phyloP scores from a whole-genome alignment of 2,329 filamentous ascomycete species.

The Claviceps paspali region DNA sequence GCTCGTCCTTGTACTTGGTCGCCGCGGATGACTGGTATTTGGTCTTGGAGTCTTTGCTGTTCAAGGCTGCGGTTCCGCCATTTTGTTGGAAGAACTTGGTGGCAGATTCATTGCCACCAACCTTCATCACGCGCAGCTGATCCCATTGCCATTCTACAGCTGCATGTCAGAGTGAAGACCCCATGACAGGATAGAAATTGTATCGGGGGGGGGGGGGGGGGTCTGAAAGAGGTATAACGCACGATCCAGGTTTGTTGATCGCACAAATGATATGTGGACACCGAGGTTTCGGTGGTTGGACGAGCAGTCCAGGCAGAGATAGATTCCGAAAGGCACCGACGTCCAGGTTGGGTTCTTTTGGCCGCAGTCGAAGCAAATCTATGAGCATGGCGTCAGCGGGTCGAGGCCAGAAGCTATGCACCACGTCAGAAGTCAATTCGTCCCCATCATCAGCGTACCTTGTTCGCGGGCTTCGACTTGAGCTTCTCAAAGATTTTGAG shows the following conservation, averaged over 20 bases:
- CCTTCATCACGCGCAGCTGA: constrained; percentile 92
- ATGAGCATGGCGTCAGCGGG: constrained; percentile 5
- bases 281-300: constrained; percentile 94
- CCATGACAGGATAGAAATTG: too few relatives aligned
- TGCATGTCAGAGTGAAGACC: constrained; percentile 3
- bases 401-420: not conserved
- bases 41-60: constrained; percentile 90
- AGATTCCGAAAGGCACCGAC: constrained; percentile 92
- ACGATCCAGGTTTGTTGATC: constrained; percentile 97
- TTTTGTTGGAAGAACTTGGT: constrained; percentile 98
- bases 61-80: constrained; percentile 81
- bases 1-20: constrained; percentile 93
- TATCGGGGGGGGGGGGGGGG: too few relatives aligned
- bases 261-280: constrained; percentile 97
- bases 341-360: constrained; percentile 98
- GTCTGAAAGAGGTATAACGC: too few relatives aligned
- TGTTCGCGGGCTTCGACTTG: constrained; percentile 88
- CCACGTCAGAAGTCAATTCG: too few relatives aligned
- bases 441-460: constrained; percentile 39
- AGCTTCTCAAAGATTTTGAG: constrained; percentile 96
- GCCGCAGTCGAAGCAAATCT: constrained; percentile 97
- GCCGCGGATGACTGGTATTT: constrained; percentile 94
- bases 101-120: constrained; percentile 93
- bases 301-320: constrained; percentile 94
- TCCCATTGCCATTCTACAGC: constrained; percentile 91